Conservation (phyloP, 768 basidiomycete genomes). For the Leccinum boreale region DNA sequence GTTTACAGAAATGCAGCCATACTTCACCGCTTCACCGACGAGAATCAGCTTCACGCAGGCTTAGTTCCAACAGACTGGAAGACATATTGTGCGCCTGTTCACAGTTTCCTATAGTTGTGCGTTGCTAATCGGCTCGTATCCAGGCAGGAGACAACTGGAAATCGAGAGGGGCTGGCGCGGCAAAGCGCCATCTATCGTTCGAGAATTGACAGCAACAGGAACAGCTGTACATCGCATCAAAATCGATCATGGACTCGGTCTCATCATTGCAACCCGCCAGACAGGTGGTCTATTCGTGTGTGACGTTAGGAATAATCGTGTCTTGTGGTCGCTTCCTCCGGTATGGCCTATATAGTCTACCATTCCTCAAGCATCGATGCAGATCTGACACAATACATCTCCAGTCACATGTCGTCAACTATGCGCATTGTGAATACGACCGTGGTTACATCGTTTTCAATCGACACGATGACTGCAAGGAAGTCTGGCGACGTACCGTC, state of each 20-base stretch:
- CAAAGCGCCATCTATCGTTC: slow-evolving; percentile 39
- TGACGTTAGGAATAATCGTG: slow-evolving; percentile 44
- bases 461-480: slow-evolving; percentile 51
- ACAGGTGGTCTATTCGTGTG: slow-evolving; percentile 57
- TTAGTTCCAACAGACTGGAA: slow-evolving; percentile 50
- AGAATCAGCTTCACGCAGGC: slow-evolving; percentile 28
- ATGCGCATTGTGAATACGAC: slow-evolving; percentile 73
- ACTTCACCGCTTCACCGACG: slow-evolving; percentile 45
- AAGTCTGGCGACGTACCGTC: slow-evolving; percentile 61
- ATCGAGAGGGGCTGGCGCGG: slow-evolving; percentile 57
- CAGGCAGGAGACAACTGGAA: slow-evolving; percentile 45
- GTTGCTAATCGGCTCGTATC: slow-evolving; percentile 8
- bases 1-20: slow-evolving; percentile 61
- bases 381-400: slow-evolving; percentile 1
- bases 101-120: not conserved
- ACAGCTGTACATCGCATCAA: slow-evolving; percentile 67
- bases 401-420: slow-evolving; percentile 19
- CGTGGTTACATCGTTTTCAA: slow-evolving; percentile 73
- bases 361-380: not conserved
- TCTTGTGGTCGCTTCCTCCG: slow-evolving; percentile 62
- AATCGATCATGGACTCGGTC: slow-evolving; percentile 59
- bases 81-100: slow-evolving; percentile 46
- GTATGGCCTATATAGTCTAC: slow-evolving; percentile 34
- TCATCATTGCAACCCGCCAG: slow-evolving; percentile 55
- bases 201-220: slow-evolving; percentile 33